These are phyloP conservation scores for Phyllosticta citriasiana DNA, from an alignment of 2,329 filamentous ascomycete species.

Conservation along the genomic window DNA sequence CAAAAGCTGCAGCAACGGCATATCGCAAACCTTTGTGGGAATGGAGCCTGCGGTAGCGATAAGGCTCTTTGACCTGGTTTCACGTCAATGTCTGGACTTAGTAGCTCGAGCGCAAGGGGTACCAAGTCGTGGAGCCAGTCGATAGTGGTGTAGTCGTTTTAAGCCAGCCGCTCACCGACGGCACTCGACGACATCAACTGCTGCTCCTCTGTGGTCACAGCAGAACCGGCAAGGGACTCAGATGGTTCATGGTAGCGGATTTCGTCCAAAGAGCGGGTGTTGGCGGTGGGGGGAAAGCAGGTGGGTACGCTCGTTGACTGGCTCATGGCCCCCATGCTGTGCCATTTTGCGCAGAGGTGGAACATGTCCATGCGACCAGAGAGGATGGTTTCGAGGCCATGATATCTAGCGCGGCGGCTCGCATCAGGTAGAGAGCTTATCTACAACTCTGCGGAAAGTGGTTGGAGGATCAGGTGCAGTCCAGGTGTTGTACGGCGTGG, in stretches of 20 bases:
- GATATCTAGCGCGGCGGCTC: too few relatives aligned
- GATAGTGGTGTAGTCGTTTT: conserved; percentile 53
- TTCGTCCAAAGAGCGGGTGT: conserved; percentile 23
- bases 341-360: neutral
- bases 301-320: conserved; percentile 23
- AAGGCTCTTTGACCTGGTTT: conserved; percentile 45
- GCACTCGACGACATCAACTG: conserved; percentile 35
- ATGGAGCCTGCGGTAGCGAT: conserved; percentile 40
- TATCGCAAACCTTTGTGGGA: conserved; percentile 34
- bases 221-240: conserved; percentile 33
- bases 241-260: conserved; percentile 31
- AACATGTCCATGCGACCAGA: too few relatives aligned
- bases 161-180: conserved; percentile 46
- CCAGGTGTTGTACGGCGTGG: too few relatives aligned
- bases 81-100: neutral
- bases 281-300: conserved; percentile 15
- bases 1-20: conserved; percentile 33
- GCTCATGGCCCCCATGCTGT: neutral
- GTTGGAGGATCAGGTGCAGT: too few relatives aligned
- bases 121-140: conserved; percentile 53
- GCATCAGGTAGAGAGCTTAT: too few relatives aligned
- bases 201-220: conserved; percentile 39
- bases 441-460: too few relatives aligned
- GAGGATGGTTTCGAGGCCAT: too few relatives aligned
- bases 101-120: neutral